phyloP scores from a whole-genome alignment of 2,329 filamentous ascomycete genomes.

The Botrytis cinerea region DNA sequence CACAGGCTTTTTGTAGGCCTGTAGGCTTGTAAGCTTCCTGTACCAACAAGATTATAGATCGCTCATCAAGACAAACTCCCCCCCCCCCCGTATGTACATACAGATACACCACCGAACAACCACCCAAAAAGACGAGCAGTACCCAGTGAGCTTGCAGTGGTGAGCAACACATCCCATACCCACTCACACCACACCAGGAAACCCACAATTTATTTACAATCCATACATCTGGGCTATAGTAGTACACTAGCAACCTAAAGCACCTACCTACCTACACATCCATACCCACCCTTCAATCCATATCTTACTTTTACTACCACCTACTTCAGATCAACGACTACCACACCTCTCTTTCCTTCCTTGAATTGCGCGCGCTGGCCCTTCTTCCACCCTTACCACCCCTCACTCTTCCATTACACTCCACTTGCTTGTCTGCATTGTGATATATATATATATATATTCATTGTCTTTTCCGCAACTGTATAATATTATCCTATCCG shows the following conservation, averaged over 20 bases:
- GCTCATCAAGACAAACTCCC: constrained; percentile 17
- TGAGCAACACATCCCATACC: constrained; percentile 13
- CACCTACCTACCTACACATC: constrained; percentile 26
- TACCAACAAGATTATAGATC: constrained; percentile 23
- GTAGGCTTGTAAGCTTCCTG: constrained; percentile 10
- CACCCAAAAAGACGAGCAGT: constrained; percentile 11
- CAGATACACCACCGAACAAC: constrained; percentile 8
- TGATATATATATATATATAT: constrained; percentile 23
- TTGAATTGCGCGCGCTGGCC: constrained; percentile 20
- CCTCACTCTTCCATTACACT: constrained; percentile 8
- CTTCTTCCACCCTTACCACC: constrained; percentile 20
- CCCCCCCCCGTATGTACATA: constrained; percentile 11
- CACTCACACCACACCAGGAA: constrained; percentile 1
- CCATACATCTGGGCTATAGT: constrained; percentile 9
- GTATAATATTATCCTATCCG: constrained; percentile 5
- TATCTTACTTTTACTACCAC: constrained; percentile 24
- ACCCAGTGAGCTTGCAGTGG: constrained; percentile 1
- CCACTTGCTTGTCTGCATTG: constrained; percentile 18
- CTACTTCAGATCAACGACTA: constrained; percentile 19
- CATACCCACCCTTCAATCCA: constrained; percentile 12
- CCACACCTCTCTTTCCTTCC: constrained; percentile 17
- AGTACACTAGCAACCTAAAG: constrained; percentile 30
- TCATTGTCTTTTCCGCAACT: constrained; percentile 14
- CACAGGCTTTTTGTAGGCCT: constrained; percentile 21
- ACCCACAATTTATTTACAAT: constrained; percentile 27